Conservation (phyloP, 2,329 filamentous ascomycete genomes). For the Paecilomyces dactylethromorphus region DNA sequence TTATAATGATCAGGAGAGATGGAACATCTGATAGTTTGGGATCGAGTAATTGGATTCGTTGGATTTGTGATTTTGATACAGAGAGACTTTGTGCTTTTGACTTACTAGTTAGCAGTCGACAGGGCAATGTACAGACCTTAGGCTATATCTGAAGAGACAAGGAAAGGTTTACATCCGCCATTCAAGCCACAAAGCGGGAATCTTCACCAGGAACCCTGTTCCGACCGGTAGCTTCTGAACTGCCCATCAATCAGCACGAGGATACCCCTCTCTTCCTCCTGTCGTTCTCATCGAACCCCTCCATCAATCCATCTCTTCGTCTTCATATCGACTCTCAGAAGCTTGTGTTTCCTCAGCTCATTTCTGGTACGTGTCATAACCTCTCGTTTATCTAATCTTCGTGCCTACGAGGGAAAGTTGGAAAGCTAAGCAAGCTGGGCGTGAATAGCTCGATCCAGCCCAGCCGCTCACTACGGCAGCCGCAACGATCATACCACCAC, state of each 20-base stretch:
- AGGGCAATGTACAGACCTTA: not conserved
- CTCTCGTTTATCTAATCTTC: not conserved
- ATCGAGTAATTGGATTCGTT: not conserved
- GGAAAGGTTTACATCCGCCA: not conserved
- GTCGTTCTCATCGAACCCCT: not conserved
- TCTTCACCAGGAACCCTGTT: not conserved
- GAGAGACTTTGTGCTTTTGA: not conserved
- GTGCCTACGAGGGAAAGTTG: not conserved
- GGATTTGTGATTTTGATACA: not conserved
- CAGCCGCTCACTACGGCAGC: not conserved
- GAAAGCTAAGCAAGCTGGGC: not conserved
- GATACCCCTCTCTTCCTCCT: not conserved
- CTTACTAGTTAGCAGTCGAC: not conserved
- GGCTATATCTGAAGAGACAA: not conserved
- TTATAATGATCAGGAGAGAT: no score
- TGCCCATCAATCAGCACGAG: not conserved
- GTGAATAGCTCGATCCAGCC: not conserved
- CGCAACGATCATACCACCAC: not conserved
- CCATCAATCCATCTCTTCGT: no score
- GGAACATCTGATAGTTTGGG: not conserved
- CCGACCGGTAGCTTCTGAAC: not conserved
- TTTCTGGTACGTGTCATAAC: not conserved
- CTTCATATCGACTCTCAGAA: no score
- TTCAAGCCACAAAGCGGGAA: not conserved
- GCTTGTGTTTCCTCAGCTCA: not conserved